phyloP scores from a whole-genome alignment of 2,329 filamentous ascomycete species.

The Pseudogymnoascus sp. region DNA sequence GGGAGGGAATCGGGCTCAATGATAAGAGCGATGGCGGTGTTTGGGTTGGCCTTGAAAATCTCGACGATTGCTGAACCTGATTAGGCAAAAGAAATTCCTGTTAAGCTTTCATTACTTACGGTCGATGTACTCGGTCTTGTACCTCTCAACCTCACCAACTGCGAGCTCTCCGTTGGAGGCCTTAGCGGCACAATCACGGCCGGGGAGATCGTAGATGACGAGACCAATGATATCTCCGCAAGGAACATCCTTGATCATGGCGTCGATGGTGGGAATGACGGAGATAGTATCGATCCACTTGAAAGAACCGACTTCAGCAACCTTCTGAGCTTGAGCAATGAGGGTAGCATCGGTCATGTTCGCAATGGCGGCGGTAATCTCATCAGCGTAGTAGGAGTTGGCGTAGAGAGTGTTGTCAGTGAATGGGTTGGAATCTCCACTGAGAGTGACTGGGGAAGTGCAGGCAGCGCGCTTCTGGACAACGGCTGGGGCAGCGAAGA shows the following conservation, averaged over 20 bases:
- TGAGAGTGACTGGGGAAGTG: constrained; percentile 18
- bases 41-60: constrained; percentile 19
- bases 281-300: constrained; percentile 44
- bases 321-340: constrained; percentile 23
- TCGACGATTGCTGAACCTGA: constrained; percentile 33
- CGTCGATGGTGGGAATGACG: constrained; percentile 40
- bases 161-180: constrained; percentile 51
- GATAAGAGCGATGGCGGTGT: constrained; percentile 22
- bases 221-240: constrained; percentile 38
- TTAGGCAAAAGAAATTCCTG: constrained; percentile 36
- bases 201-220: constrained; percentile 50
- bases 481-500: constrained; percentile 3
- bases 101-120: constrained; percentile 30
- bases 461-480: constrained; percentile 15
- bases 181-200: constrained; percentile 49
- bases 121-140: constrained; percentile 46
- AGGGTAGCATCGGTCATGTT: constrained; percentile 47
- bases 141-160: constrained; percentile 42
- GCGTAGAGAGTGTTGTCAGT: constrained; percentile 42
- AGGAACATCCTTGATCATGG: constrained; percentile 37
- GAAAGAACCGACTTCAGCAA: constrained; percentile 40
- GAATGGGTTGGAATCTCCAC: constrained; percentile 39
- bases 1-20: constrained; percentile 50
- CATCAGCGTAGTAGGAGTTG: constrained; percentile 47
- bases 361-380: constrained; percentile 44